Evolutionary conservation across 805 yeast genomes (phyloP), one percentile per base, ranked within the genome.

Genomic region (Metschnikowia drakensbergensis): DNA sequence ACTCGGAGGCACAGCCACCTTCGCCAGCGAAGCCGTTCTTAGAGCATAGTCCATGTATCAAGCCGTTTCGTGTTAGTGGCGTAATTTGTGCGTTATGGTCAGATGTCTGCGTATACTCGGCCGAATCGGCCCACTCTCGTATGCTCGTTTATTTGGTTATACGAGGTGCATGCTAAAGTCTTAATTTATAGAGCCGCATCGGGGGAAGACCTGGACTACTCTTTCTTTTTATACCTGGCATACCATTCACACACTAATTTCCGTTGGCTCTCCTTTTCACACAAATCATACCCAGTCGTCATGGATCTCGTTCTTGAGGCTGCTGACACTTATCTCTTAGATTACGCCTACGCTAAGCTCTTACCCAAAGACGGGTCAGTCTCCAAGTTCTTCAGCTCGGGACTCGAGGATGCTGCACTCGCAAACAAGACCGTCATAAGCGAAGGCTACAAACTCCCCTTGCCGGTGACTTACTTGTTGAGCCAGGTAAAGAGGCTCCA

Each of bases 291-390:
- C 6, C 13, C 17, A 11, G 8, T 23, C 28, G 28, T 23, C 38
- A 92, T 94, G 99, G 99, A 94, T 84, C 73, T 94, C 61, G 90
- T 89, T 25, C 77, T 94, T 45, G 99, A 94, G 67, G 72, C 82
- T 25, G 69, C 74, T 40, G 99, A 94, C 68, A 75, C 87, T 42
- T 87, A 70, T 58, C 59, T 82, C 28, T 79, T 92, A 44, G 99
- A 94, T 70, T 75, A 73, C 63, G 70, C 81, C 13, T 92, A 90
- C 59, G 87, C 97, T 29, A 69, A 69, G 36, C 52, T 81, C 2
- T 71, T 88, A 41, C 96, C 96, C 11, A 72, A 75, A 6, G 68
- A 81, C 7, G 65, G 83, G 38, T 68, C 74, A 13, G 61, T 61
- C 26, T 62, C 74, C 64, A 50, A 58, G 46, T 57, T 49, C 47